Evolutionary conservation across 2,329 filamentous ascomycete genomes (phyloP), one percentile per base, ranked within the genome.

Genomic region (Claviceps humidiphila): DNA sequence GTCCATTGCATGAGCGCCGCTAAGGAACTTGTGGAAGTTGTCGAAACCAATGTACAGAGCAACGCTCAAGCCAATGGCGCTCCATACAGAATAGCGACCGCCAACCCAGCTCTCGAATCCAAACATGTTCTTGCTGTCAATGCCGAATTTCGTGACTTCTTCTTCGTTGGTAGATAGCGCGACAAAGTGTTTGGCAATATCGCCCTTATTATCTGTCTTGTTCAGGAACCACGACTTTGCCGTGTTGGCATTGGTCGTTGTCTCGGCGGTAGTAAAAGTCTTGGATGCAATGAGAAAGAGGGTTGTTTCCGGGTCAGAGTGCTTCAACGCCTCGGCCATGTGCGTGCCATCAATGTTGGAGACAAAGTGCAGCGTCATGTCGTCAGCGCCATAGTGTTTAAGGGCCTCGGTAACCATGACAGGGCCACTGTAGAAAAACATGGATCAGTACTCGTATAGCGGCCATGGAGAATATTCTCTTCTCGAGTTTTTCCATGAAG

Each of bases 301-400:
- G n/a, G 93, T 96, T 47, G 91, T 96, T 76, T 98, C 93, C 48
- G 91, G 91, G 69, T 98, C 83, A 8, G 91, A 95, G 63, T 83
- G 73, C 66, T 82, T 84, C 55, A 97, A 81, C 49, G 93, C 90
- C 74, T 98, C 93, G 47, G 89, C 87, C 68, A 97, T 89, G 75
- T 98, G 93, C 52, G 93, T 98, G 60, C 93, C 93, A 68, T 98
- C 93, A 66, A 98, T 97, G 80, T 98, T 98, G 75, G 91, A 97
- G 61, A 98, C 93, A 64, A 98, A 98, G 79, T 97, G 91, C 46
- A 97, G 80, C 58, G 84, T 96, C 74, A 89, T 80, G 71, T 85
- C 84, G 56, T 83, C 80, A 67, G 89, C 84, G 48, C 88, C 87
- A 70, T 98, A 98, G 66, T 89, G 80, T 79, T 96, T 97, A 63